Base-by-base conservation (phyloP, 768 basidiomycete species). In the Nevesoporus exiguus region DNA sequence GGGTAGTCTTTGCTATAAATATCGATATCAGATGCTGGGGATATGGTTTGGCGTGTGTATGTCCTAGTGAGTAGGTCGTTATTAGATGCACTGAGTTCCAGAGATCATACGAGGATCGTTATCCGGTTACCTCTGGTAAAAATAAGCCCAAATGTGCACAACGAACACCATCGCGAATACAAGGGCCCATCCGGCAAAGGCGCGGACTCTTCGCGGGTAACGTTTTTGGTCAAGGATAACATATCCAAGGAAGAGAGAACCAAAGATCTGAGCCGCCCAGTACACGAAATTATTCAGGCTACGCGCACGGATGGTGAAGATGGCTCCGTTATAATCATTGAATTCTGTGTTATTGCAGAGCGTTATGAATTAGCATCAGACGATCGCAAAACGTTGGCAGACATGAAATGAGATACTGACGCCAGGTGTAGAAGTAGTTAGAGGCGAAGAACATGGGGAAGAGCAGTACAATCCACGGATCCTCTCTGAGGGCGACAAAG, bases 361-460 rank as follows among this genome's bases (percentile, higher is more conserved):
- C 10, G n/a, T 21, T 4, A 21, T 47, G 34, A 21, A 44, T 51
- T 14, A 50, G 50, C 33, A n/a, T 34, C 27, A 34, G 57, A 52
- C 13, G 41, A 41, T 10, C 19, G n/a, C 10, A 33, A 22, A 41
- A 15, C 6, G n/a, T 1, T 29, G 27, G 27, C 11, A 11, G 41
- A 19, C 0, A 31, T 33, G 33, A 15, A 47, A 0, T 39, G 14
- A 29, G 55, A 34, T 17, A 74, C 85, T 63, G 54, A 88, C 88
- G 87, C 87, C 87, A 90, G 11, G 89, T 82, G 64, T 88, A 90
- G 73, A 90, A 90, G 81, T 86, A 91, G 67, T 91, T 91, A 49
- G 84, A 86, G 6, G 86, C 81, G 51, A 90, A 80, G 71, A 92
- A 91, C 85, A 92, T 87, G 30, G 91, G 90, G 74, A 93, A 88